Conservation (phyloP, 2,329 filamentous ascomycete genomes). For the Dothidotthia symphoricarpi region DNA sequence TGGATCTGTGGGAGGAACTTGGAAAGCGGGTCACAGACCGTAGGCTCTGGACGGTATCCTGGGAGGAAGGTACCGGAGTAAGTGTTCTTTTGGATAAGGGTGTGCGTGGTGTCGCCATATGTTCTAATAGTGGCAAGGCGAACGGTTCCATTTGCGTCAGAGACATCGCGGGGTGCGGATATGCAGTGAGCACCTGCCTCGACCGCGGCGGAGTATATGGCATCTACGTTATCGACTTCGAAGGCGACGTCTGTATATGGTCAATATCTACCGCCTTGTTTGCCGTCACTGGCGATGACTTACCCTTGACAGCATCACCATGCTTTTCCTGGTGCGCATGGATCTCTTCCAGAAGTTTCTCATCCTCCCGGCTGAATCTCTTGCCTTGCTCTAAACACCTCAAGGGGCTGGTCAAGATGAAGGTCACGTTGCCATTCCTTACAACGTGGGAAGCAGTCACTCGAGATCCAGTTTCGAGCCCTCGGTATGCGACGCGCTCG, state of each 20-base stretch:
- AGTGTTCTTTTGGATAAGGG: constrained; percentile 69
- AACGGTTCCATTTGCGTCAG: constrained; percentile 65
- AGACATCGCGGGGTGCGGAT: constrained; percentile 54
- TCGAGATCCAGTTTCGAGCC: constrained; percentile 82
- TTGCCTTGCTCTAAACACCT: constrained; percentile 48
- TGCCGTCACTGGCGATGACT: not conserved
- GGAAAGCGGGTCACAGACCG: constrained; percentile 47
- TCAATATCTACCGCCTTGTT: constrained; percentile 5
- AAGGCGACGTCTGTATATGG: constrained; percentile 71
- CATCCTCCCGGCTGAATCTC: constrained; percentile 55
- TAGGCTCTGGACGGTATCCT: constrained; percentile 64
- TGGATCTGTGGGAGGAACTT: constrained; percentile 61
- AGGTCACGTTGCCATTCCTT: constrained; percentile 70
- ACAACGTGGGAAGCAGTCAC: constrained; percentile 82
- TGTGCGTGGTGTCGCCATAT: constrained; percentile 94
- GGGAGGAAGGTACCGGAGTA: constrained; percentile 82
- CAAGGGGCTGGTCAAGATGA: constrained; percentile 80
- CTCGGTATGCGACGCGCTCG: constrained; percentile 75
- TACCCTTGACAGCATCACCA: constrained; percentile 80
- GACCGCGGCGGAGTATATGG: constrained; percentile 74
- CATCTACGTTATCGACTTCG: constrained; percentile 84
- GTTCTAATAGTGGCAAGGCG: constrained; percentile 79
- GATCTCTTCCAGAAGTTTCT: constrained; percentile 67
- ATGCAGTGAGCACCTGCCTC: constrained; percentile 62
- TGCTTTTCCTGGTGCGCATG: constrained; percentile 81